Conservation (phyloP, 805 yeast genomes). For the Pichia deserticola region DNA sequence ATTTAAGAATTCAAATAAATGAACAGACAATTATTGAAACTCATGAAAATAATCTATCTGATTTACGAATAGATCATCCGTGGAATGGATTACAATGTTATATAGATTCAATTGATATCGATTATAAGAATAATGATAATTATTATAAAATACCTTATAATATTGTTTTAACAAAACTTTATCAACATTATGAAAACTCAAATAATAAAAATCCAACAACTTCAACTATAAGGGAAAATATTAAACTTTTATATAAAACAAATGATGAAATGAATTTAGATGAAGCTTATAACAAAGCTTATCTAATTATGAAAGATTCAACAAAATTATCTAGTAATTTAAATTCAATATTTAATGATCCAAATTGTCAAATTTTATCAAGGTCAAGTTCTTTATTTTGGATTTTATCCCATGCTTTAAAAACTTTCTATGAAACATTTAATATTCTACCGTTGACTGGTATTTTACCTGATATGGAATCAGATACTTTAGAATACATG, state of each 20-base stretch:
- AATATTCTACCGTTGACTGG: constrained; percentile 63
- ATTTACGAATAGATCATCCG: constrained; percentile 57
- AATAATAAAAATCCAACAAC: constrained; percentile 13
- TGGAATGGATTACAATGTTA: constrained; percentile 61
- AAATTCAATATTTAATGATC: constrained; percentile 20
- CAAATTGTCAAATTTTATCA: constrained; percentile 1
- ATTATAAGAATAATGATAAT: constrained; percentile 33
- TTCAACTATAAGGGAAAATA: constrained; percentile 14
- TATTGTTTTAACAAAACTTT: constrained; percentile 50
- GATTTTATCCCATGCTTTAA: constrained; percentile 51
- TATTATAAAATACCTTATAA: constrained; percentile 66
- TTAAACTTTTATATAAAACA: constrained; percentile 9
- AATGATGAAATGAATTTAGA: constrained; percentile 31
- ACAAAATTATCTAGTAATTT: constrained; percentile 27
- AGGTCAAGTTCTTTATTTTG: constrained; percentile 43
- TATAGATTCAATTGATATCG: constrained; percentile 44
- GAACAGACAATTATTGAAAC: constrained; percentile 71
- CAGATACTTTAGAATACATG: constrained; percentile 59
- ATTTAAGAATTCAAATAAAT: constrained; percentile 40
- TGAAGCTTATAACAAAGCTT: constrained; percentile 33
- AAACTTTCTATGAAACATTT: constrained; percentile 37
- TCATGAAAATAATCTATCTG: constrained; percentile 51
- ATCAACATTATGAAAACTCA: constrained; percentile 32
- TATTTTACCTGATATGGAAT: constrained; percentile 80
- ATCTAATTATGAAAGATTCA: constrained; percentile 35